Evolutionary conservation across 495 filamentous ascomycete genomes (phyloP).

Genomic region (Haplographium delicatum): DNA sequence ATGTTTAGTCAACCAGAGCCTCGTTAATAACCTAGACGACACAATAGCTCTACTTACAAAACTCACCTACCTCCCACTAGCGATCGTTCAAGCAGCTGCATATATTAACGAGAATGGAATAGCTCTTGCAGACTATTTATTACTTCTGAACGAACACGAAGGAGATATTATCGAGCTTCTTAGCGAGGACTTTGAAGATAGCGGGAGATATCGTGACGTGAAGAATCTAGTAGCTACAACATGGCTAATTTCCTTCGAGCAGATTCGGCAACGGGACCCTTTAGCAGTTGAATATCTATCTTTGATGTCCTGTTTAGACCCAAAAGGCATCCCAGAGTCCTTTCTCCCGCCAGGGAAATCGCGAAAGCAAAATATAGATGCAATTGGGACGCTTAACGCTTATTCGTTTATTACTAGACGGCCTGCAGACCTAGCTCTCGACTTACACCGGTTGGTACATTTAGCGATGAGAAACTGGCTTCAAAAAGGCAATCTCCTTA

Average conservation of each 20-base stretch:
- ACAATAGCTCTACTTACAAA: conserved; percentile 2
- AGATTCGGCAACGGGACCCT: conserved; percentile 31
- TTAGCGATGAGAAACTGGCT: no score
- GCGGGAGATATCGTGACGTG: conserved; percentile 29
- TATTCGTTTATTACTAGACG: neutral
- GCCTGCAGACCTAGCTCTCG: neutral
- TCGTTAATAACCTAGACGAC: conserved; percentile 11
- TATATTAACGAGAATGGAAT: conserved; percentile 8
- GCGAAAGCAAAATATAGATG: conserved; percentile 3
- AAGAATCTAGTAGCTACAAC: conserved; percentile 40
- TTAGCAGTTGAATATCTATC: conserved; percentile 35
- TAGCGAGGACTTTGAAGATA: conserved; percentile 39
- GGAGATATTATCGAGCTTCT: conserved; percentile 32
- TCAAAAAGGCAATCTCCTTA: neutral
- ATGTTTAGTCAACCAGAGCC: conserved; percentile 10
- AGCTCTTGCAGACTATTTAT: conserved; percentile 28
- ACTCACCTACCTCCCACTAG: conserved; percentile 29
- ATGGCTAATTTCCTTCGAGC: conserved; percentile 43
- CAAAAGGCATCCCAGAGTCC: conserved; percentile 30
- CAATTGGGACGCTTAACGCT: neutral
- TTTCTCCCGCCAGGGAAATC: neutral
- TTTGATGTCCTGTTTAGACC: conserved; percentile 37
- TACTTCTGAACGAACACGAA: conserved; percentile 32
- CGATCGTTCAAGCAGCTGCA: conserved; percentile 29
- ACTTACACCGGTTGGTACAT: no score